Conservation (phyloP, 768 basidiomycete species). For the Mycena olivaceomarginata region DNA sequence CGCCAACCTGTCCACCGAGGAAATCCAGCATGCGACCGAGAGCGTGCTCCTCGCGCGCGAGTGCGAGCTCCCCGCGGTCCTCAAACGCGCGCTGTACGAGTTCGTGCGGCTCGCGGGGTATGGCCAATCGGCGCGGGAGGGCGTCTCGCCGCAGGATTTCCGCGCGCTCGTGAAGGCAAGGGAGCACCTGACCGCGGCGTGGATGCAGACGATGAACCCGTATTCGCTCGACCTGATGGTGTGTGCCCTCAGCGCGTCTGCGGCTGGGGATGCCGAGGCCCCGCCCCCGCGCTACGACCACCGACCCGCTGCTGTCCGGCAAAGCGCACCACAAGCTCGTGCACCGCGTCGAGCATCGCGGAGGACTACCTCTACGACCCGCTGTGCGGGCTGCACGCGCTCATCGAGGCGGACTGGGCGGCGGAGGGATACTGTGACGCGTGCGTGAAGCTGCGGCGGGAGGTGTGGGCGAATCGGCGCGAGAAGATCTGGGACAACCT, state of each 20-base stretch:
- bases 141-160: conserved; percentile 12
- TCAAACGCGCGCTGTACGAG: conserved; percentile 63
- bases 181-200: conserved; percentile 45
- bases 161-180: conserved; percentile 41
- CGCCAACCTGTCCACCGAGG: conserved; percentile 44
- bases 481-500: conserved; percentile 56
- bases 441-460: conserved; percentile 53
- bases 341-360: conserved; percentile 46
- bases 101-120: conserved; percentile 55
- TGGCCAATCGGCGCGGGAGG: conserved; percentile 44
- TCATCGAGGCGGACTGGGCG: conserved; percentile 52
- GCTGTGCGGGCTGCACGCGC: conserved; percentile 56
- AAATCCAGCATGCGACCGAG: conserved; percentile 51
- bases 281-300: conserved; percentile 1
- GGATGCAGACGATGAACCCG: conserved; percentile 42
- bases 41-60: conserved; percentile 56
- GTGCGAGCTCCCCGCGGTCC: conserved; percentile 52
- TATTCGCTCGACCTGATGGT: conserved; percentile 34
- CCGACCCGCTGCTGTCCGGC: conserved; percentile 19
- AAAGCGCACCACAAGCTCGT: conserved; percentile 43
- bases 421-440: conserved; percentile 58
- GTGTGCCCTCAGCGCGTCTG: not conserved
- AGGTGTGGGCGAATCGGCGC: conserved; percentile 52
- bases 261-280: not conserved
- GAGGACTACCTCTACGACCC: conserved; percentile 56